These are phyloP conservation scores for Musa acuminata DNA, from an alignment of 176 grass and related monocot species.

Conservation along the genomic window DNA sequence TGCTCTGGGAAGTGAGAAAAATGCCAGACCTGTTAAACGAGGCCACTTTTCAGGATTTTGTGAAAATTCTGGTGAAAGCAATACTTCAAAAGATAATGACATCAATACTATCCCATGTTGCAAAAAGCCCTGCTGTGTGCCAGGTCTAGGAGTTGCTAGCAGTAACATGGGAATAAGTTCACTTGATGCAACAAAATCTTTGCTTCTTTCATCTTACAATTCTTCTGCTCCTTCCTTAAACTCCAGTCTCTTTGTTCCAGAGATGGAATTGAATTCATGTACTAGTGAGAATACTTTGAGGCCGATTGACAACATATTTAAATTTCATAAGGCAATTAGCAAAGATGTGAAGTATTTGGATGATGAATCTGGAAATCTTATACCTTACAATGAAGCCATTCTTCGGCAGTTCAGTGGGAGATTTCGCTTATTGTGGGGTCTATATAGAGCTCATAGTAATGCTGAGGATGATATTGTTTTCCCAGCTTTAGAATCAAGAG, in stretches of 20 bases:
- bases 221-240: slow-evolving; percentile 58
- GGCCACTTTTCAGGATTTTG: slow-evolving; percentile 31
- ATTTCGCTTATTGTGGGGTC: slow-evolving; percentile 81
- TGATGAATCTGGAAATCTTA: slow-evolving; percentile 57
- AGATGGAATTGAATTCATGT: slow-evolving; percentile 32
- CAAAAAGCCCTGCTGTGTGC: slow-evolving; percentile 49
- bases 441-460: slow-evolving; percentile 91
- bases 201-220: slow-evolving; percentile 31
- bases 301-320: slow-evolving; percentile 88
- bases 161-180: slow-evolving; percentile 28
- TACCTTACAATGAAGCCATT: slow-evolving; percentile 50
- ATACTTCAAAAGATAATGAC: slow-evolving; percentile 25
- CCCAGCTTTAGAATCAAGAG: slow-evolving; percentile 89
- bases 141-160: slow-evolving; percentile 52
- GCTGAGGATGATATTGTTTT: slow-evolving; percentile 90
- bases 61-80: slow-evolving; percentile 23
- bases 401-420: slow-evolving; percentile 66
- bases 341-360: slow-evolving; percentile 86
- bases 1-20: slow-evolving; percentile 30
- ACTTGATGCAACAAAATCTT: slow-evolving; percentile 29
- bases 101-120: slow-evolving; percentile 17
- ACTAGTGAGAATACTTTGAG: slow-evolving; percentile 31
- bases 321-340: slow-evolving; percentile 90
- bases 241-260: slow-evolving; percentile 65
- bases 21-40: slow-evolving; percentile 44